Conservation (phyloP, 805 yeast genomes). For the Zygotorulaspora danielsina region DNA sequence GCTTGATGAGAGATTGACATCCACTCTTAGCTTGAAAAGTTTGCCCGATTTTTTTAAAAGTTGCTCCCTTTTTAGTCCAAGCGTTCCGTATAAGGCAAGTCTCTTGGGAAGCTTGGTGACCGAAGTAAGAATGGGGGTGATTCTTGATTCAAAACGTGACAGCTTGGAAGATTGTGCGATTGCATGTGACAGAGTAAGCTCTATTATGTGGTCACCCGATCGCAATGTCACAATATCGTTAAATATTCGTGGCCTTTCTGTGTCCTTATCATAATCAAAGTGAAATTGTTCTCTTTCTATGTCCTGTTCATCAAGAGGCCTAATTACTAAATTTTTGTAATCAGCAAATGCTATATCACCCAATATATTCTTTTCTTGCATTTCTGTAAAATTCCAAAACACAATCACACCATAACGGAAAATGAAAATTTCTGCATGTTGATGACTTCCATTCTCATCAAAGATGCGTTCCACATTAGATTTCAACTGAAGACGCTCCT, state of each 20-base stretch:
- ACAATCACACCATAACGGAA: constrained; percentile 94
- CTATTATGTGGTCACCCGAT: constrained; percentile 88
- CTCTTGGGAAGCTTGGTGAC: constrained; percentile 88
- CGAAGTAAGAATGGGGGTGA: constrained; percentile 76
- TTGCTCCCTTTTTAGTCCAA: constrained; percentile 82
- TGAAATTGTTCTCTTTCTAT: constrained; percentile 80
- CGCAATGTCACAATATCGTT: constrained; percentile 91
- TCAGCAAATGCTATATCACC: constrained; percentile 74
- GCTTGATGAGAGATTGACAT: constrained; percentile 85
- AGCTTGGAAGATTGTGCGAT: constrained; percentile 94
- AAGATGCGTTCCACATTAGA: constrained; percentile 18
- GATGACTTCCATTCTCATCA: constrained; percentile 27
- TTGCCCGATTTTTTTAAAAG: constrained; percentile 84
- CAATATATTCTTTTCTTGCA: constrained; percentile 86
- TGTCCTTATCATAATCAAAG: constrained; percentile 48
- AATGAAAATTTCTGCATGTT: constrained; percentile 82
- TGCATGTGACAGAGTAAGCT: constrained; percentile 90
- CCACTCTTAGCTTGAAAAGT: constrained; percentile 84
- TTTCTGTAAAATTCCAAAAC: constrained; percentile 92
- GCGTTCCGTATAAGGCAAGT: constrained; percentile 80
- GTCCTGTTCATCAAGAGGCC: constrained; percentile 80
- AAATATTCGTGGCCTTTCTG: constrained; percentile 70
- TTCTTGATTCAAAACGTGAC: constrained; percentile 85
- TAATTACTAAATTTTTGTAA: constrained; percentile 50
- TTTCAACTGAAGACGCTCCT: constrained; percentile 13